A percentile compares a stretch with the other conserved stretches of the same genome.
phyloP scores from a whole-genome alignment of 116 monocot genomes.

The Phalaenopsis hybrid region DNA sequence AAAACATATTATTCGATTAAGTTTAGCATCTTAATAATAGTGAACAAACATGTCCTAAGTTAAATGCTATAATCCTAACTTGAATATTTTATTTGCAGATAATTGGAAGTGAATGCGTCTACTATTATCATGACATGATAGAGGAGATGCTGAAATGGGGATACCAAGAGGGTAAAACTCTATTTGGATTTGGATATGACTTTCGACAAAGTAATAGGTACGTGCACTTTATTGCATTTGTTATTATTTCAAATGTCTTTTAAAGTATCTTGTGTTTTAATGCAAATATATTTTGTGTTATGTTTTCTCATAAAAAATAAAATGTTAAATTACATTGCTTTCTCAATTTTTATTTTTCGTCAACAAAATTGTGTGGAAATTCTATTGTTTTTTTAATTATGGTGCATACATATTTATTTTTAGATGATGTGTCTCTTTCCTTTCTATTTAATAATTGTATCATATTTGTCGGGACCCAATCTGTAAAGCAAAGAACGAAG shows the following conservation, averaged over 20 bases:
- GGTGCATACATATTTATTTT: too few species aligned
- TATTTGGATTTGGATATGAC: slow-evolving; percentile 99
- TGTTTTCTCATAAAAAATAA: not conserved
- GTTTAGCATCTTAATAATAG: not conserved
- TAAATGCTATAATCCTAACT: not conserved
- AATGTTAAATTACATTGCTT: not conserved
- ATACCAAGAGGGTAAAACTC: slow-evolving; percentile 88
- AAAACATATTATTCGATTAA: not conserved
- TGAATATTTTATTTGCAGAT: slow-evolving; percentile 33
- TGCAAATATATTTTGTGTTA: not conserved
- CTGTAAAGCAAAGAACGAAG: too few species aligned
- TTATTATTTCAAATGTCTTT: not conserved
- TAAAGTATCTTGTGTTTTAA: not conserved
- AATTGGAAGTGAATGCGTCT: slow-evolving; percentile 62
- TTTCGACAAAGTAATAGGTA: slow-evolving; percentile 99
- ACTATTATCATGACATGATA: slow-evolving; percentile 97
- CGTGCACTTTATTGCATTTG: not conserved
- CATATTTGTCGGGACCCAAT: too few species aligned
- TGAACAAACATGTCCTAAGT: not conserved
- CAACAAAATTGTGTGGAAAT: not conserved
- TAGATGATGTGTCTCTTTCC: too few species aligned
- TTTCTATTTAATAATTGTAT: too few species aligned
- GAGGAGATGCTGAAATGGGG: slow-evolving; percentile 95
- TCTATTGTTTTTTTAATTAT: not conserved
- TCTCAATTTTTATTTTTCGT: not conserved